A percentile compares a stretch with the other conserved stretches of the same genome.
Conservation (phyloP, 2,329 filamentous ascomycete species). For the Diplodia mutila region DNA sequence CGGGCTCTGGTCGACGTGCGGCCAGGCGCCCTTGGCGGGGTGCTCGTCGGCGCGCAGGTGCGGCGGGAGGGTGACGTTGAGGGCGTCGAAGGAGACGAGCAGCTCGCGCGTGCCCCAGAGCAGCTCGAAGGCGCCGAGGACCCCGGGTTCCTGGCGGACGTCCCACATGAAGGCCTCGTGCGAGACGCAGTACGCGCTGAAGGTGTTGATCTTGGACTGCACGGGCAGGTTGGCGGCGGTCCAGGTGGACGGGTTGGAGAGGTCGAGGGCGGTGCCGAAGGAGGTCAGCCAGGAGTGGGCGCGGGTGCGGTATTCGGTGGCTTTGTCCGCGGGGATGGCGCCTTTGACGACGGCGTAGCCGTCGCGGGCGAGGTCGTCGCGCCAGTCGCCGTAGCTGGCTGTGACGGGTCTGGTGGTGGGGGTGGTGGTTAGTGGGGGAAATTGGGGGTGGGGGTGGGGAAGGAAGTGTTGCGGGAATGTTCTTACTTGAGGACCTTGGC, state of each 20-base stretch:
- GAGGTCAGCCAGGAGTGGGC: slow-evolving; percentile 49
- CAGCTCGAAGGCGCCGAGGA: slow-evolving; percentile 42
- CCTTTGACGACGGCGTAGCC: slow-evolving; percentile 49
- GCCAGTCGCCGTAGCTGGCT: slow-evolving; percentile 43
- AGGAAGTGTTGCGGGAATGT: no score
- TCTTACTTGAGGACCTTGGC: slow-evolving; percentile 2
- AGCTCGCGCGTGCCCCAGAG: slow-evolving; percentile 46
- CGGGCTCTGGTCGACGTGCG: slow-evolving; percentile 39
- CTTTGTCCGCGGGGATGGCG: slow-evolving; percentile 44
- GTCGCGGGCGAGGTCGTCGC: slow-evolving; percentile 48
- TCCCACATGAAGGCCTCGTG: slow-evolving; percentile 51
- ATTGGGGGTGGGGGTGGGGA: background rate
- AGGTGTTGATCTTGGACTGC: slow-evolving; percentile 36
- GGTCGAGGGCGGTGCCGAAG: slow-evolving; percentile 47
- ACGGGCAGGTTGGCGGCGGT: slow-evolving; percentile 44
- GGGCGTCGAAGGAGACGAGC: slow-evolving; percentile 43
- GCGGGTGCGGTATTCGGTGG: slow-evolving; percentile 47
- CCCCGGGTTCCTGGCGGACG: slow-evolving; percentile 43
- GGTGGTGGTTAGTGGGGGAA: no score
- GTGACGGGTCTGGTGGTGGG: background rate
- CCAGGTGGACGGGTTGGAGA: slow-evolving; percentile 41
- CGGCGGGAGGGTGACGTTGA: slow-evolving; percentile 45
- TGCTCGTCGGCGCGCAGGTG: slow-evolving; percentile 30
- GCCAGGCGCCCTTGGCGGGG: slow-evolving; percentile 39
- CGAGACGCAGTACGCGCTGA: slow-evolving; percentile 38